phyloP scores from a whole-genome alignment of 371 early-diverging fungal genomes.

The Mucor piriformis region DNA sequence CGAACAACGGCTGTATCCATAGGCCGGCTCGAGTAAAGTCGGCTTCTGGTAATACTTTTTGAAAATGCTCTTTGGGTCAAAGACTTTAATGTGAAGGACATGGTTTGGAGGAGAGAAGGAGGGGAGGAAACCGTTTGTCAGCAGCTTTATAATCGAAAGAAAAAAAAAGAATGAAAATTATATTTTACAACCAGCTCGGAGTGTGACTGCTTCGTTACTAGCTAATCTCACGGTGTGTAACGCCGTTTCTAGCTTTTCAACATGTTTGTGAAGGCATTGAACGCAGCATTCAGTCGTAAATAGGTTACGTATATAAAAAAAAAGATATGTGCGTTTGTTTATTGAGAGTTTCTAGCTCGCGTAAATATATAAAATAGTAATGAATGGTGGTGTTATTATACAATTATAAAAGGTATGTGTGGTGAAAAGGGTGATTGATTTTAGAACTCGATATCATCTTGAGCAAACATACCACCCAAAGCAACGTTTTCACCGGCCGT shows the following conservation, averaged over 20 bases:
- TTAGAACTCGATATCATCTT: conserved; percentile 55
- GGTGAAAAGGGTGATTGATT: background rate
- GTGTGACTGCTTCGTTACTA: background rate
- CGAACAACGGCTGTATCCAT: conserved; percentile 15
- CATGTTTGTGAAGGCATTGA: background rate
- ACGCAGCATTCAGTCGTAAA: background rate
- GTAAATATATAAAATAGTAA: too few species aligned
- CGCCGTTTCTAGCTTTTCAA: background rate
- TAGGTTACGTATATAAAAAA: background rate
- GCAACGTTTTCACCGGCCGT: conserved; percentile 95
- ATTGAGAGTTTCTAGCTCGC: too few species aligned
- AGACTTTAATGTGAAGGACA: too few species aligned
- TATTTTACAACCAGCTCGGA: background rate
- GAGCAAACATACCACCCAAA: conserved; percentile 65
- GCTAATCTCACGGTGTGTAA: too few species aligned
- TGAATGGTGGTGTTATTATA: background rate
- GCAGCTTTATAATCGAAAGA: background rate
- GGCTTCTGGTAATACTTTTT: background rate
- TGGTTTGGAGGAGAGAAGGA: background rate
- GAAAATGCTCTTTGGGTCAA: too few species aligned
- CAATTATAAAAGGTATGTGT: conserved; percentile 1
- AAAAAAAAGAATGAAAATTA: background rate
- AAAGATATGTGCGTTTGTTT: too few species aligned
- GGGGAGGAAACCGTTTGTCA: background rate
- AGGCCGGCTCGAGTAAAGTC: conserved; percentile 29